Evolutionary conservation across 2,329 filamentous ascomycete species (phyloP).

Genomic region (Trichoderma sp.): DNA sequence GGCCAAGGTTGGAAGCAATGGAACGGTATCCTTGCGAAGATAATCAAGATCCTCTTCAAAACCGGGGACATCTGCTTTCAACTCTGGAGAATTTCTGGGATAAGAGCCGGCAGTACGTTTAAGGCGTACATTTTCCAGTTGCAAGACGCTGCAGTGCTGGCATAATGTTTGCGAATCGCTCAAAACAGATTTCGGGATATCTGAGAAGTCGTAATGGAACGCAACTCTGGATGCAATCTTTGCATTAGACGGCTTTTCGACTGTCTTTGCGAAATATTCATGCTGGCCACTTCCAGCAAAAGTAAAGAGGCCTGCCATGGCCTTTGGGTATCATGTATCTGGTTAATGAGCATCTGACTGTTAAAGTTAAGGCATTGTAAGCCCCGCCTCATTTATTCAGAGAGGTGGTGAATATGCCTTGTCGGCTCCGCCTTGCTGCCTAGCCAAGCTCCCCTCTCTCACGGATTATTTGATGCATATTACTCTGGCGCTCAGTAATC

Average conservation of each 20-base stretch:
- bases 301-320: background rate
- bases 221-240: background rate
- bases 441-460: background rate
- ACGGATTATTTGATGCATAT: background rate
- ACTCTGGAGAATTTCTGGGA: background rate
- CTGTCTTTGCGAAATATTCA: background rate
- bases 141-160: constrained; percentile 10
- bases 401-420: background rate
- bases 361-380: too few relatives aligned
- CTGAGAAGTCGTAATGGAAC: background rate
- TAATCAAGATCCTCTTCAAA: background rate
- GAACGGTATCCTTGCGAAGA: constrained; percentile 2
- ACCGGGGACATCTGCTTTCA: constrained; percentile 1
- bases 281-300: background rate
- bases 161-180: background rate
- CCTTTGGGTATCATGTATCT: background rate
- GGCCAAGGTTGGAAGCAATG: background rate
- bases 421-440: constrained; percentile 17
- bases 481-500: background rate
- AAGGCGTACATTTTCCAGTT: background rate
- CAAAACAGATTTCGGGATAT: background rate
- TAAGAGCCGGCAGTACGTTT: too few relatives aligned
- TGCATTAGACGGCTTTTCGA: background rate
- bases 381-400: background rate
- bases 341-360: background rate